Base-by-base conservation (phyloP, 192 early-diverging fungal species). In the Dissophora ornata region DNA sequence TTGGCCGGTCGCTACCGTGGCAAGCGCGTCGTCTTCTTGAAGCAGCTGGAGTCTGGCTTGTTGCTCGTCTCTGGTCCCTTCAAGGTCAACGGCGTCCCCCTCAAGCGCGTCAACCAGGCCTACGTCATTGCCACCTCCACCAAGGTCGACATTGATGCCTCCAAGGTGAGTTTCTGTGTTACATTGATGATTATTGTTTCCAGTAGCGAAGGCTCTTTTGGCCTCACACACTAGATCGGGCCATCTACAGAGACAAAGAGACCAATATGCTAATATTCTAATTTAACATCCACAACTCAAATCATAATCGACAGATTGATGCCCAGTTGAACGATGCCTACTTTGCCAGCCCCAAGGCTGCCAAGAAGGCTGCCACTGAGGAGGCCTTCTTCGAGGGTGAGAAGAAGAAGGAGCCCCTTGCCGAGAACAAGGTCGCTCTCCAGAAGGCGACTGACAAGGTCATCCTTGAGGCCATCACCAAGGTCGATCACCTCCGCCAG, bases 111-210 rank as follows among this genome's bases (percentile, higher is more conserved):
- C 80, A 96, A 97, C 94, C 96, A 97, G 89, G 95, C 97, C 68
- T 99, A 97, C 86, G 98, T 95, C 74, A 92, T 98, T 83, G 97
- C 97, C 78, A 99, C 97, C 80, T 98, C 98, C 77, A 98, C 98
- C 90, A 98, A 97, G 89, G 78, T 99, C 57, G 95, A 99, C 79
- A 54, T 99, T 56, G 85, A 90, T 62, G 83, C 83, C 66, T 86
- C 90, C 81, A 84, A 87, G 79, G 88, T 90, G 56, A 2, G 18
- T 33, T 63, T 3, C 7, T 9, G 36, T 6, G 25, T 26, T 30
- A 58, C n/a, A 21, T 42, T 42, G 50, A 51, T 24, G 33, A 44
- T 49, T 53, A 15, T 46, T 13, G 18, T 19, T 53, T 34, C 15
- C 22, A 62, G 52, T 46, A 71, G n/a, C 53, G 47, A 48, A 10